Conservation (phyloP, 164 flowering plant genomes). For the Litsea cubeba region DNA sequence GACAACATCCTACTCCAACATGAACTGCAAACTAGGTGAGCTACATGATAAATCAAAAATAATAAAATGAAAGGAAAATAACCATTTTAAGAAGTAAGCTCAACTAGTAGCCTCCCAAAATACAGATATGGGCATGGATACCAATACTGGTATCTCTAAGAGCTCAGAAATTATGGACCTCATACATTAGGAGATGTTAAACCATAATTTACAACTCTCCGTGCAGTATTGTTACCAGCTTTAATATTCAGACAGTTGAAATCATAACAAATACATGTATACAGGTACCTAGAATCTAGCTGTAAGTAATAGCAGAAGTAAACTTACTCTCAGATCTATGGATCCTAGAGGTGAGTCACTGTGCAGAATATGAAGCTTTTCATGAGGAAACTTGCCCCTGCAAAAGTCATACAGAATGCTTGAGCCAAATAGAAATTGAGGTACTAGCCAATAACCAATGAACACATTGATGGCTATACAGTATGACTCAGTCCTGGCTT, state of each 20-base stretch:
- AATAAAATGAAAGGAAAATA: not conserved
- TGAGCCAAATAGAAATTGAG: not conserved
- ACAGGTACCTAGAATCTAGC: not conserved
- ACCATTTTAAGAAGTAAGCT: not conserved
- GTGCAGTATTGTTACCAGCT: not conserved
- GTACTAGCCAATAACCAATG: not conserved
- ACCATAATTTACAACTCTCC: not conserved
- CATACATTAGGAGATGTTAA: no score
- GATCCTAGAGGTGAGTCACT: conserved; percentile 51
- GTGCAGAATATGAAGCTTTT: conserved; percentile 39
- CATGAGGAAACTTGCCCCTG: conserved; percentile 60
- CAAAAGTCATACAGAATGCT: conserved; percentile 12
- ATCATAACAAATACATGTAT: not conserved
- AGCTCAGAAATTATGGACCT: no score
- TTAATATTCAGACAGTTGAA: not conserved
- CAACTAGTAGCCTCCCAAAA: not conserved
- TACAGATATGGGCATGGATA: not conserved
- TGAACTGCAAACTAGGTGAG: conserved; percentile 19
- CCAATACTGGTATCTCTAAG: not conserved
- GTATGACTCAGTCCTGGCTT: not conserved
- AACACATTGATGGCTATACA: not conserved
- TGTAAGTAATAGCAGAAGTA: not conserved
- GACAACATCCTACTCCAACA: conserved; percentile 60
- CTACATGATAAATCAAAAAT: not conserved
- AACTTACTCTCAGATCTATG: conserved; percentile 71